Conservation (phyloP, 805 yeast genomes). For the Candida loeiensis region DNA sequence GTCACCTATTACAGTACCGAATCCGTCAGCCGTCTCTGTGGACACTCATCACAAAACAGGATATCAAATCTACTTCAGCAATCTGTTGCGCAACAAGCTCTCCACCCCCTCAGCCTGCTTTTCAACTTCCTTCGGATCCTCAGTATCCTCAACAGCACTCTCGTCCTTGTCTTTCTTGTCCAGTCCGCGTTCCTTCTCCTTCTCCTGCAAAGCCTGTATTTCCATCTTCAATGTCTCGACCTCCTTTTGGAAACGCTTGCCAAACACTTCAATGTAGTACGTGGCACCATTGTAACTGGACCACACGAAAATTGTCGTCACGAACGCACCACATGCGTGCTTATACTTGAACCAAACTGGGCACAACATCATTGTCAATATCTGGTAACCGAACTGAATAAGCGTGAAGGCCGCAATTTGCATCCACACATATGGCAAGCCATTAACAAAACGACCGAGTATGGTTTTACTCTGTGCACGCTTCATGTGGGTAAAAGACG, state of each 20-base stretch:
- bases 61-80: neutral
- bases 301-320: constrained; percentile 66
- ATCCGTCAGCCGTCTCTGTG: too few relatives aligned
- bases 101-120: neutral
- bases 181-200: constrained; percentile 6
- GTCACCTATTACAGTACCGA: too few relatives aligned
- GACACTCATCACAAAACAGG: too few relatives aligned
- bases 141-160: neutral
- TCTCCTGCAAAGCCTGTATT: constrained; percentile 55
- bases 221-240: constrained; percentile 68
- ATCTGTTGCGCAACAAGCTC: neutral
- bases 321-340: constrained; percentile 61
- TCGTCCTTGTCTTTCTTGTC: neutral
- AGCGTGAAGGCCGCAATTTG: constrained; percentile 84
- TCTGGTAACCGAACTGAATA: constrained; percentile 83
- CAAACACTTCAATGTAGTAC: constrained; percentile 87
- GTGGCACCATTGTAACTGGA: constrained; percentile 95
- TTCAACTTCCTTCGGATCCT: neutral
- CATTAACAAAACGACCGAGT: constrained; percentile 75
- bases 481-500: constrained; percentile 83
- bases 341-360: constrained; percentile 83
- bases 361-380: constrained; percentile 81
- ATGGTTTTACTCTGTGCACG: constrained; percentile 60
- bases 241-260: constrained; percentile 84
- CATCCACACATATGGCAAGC: constrained; percentile 73